A percentile compares a stretch with the other conserved stretches of the same genome.
Conservation (phyloP, 208 protist genomes). For the Crithidia expoeki region DNA sequence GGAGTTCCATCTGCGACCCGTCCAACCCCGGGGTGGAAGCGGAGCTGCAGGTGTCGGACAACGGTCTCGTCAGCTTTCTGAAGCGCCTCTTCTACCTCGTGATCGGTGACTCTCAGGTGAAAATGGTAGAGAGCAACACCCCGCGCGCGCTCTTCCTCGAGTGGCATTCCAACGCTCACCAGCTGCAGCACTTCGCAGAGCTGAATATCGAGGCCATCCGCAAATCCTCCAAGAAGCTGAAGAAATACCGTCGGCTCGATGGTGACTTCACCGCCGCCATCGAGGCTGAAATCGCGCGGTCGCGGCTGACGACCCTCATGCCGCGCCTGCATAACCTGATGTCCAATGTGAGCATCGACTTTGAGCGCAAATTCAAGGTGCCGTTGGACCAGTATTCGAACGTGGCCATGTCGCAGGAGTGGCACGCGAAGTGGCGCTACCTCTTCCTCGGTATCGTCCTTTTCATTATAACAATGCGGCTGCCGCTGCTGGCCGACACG, state of each 20-base stretch:
- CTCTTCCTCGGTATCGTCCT: conserved; percentile 75
- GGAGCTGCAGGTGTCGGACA: conserved; percentile 4
- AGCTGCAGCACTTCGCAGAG: conserved; percentile 91
- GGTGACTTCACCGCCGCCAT: conserved; percentile 75
- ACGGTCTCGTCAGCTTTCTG: conserved; percentile 39
- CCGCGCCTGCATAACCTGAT: conserved; percentile 73
- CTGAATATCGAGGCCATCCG: conserved; percentile 89
- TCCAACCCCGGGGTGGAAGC: conserved; percentile 36
- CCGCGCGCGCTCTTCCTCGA: conserved; percentile 78
- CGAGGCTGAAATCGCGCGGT: conserved; percentile 77
- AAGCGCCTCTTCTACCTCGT: conserved; percentile 75
- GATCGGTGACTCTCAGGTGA: conserved; percentile 83
- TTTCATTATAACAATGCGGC: conserved; percentile 62
- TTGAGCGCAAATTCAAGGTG: conserved; percentile 86
- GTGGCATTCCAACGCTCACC: conserved; percentile 89
- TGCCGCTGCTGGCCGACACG: conserved; percentile 70
- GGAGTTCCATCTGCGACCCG: conserved; percentile 44
- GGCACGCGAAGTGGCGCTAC: conserved; percentile 79
- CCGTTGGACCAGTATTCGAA: conserved; percentile 84
- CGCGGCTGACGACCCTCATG: conserved; percentile 71
- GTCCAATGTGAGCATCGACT: conserved; percentile 69
- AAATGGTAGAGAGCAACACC: conserved; percentile 64
- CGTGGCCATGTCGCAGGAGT: conserved; percentile 71
- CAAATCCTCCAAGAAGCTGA: conserved; percentile 89
- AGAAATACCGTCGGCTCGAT: conserved; percentile 79